Evolutionary conservation across 805 yeast species (phyloP), one percentile per base, ranked within the genome.

Genomic region (Candida saitoana): DNA sequence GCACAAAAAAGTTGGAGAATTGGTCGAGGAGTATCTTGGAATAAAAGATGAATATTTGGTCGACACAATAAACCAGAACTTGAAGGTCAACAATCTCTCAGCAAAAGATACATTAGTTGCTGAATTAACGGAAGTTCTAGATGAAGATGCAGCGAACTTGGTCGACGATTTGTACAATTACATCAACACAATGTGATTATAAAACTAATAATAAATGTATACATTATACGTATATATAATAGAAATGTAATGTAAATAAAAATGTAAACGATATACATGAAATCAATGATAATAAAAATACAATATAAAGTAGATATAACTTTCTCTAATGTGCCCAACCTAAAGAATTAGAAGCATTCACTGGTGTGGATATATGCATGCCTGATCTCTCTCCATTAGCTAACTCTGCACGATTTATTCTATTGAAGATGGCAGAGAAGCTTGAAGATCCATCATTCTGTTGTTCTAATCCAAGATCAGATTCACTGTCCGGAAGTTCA

Each of bases 301-400:
- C 34, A 31, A 31, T 7, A 11, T n/a, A 17, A 15, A 7, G 18
- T 15, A 29, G 16, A 29, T 29, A 14, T 5, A 29, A 29, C 16
- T 5, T 12, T 19, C 16, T 24, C 37, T 42, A 50, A 20, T 43
- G 44, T 15, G 55, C 44, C 90, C 90, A 84, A 25, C 90, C 90
- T 45, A 84, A 66, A 2, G 91, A 82, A 57, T 81, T 84, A 46
- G 79, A 78, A 3, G 84, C 74, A 42, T 82, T 80, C 29, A 82
- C 82, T 8, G 91, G 91, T 42, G 74, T 77, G 5, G 87, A 80
- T 31, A 84, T 84, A 32, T 59, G 63, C 9, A 62, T 61, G 37
- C 60, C 52, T 60, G 34, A 69, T 57, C 46, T 50, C 6, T 39
- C 46, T 31, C 24, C 40, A 27, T 15, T 18, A 5, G 42, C 25